Percentiles rank a stretch among this genome's conserved stretches.
phyloP scores from a whole-genome alignment of 352 stramenopile species.

The Phytophthora pseudosyringae region DNA sequence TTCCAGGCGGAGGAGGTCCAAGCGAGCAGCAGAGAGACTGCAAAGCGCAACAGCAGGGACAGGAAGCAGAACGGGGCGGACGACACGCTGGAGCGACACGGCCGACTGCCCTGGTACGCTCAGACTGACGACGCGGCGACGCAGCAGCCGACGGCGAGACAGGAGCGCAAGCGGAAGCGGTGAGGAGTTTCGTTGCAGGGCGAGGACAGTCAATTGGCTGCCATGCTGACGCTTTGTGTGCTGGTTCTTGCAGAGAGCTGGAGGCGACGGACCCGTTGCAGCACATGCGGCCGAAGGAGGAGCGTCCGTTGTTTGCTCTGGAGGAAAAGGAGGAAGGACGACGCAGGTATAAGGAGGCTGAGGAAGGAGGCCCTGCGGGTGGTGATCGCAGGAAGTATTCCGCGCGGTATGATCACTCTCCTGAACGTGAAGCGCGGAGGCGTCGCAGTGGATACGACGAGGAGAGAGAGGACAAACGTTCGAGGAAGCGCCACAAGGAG shows the following conservation, averaged over 20 bases:
- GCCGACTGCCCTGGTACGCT: conserved; percentile 54
- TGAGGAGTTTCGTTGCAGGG: conserved; percentile 5
- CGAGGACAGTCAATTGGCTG: neutral
- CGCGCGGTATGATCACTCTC: conserved; percentile 32
- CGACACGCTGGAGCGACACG: conserved; percentile 45
- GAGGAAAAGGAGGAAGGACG: conserved; percentile 1
- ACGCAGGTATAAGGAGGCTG: conserved; percentile 9
- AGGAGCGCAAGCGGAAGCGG: conserved; percentile 51
- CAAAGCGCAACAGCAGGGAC: neutral
- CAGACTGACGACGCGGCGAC: conserved; percentile 15
- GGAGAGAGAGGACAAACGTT: conserved; percentile 10
- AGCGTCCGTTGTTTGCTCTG: conserved; percentile 16
- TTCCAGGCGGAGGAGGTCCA: conserved; percentile 42
- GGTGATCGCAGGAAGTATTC: conserved; percentile 45
- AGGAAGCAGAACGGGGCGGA: conserved; percentile 10
- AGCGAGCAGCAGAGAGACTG: neutral
- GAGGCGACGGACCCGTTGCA: conserved; percentile 42
- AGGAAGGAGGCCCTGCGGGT: conserved; percentile 19
- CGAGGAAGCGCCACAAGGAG: conserved; percentile 19
- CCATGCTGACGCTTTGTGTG: conserved; percentile 4
- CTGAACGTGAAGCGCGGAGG: neutral
- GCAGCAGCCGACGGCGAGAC: conserved; percentile 15
- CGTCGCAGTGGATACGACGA: neutral
- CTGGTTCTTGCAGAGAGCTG: conserved; percentile 37
- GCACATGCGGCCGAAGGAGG: conserved; percentile 45